Conservation (phyloP, 805 yeast genomes). For the Saccharomycopsis sp. region DNA sequence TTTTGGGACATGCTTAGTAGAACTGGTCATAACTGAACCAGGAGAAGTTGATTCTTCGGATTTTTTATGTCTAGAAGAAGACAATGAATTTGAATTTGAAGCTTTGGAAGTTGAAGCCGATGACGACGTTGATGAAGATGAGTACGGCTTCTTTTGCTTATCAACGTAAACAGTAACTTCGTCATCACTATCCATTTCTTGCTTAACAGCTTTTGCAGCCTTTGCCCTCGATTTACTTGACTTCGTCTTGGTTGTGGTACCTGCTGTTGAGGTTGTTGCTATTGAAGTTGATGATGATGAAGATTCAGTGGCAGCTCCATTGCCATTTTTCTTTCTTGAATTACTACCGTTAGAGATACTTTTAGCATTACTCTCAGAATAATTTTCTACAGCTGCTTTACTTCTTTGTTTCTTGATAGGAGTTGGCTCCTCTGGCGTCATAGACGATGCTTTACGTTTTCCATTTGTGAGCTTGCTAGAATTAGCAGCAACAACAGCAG, state of each 20-base stretch:
- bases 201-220: too few species aligned
- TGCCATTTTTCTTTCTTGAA: not conserved
- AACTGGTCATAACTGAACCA: too few species aligned
- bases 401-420: slow-evolving; percentile 5
- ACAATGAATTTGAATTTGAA: too few species aligned
- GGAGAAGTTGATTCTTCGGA: too few species aligned
- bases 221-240: too few species aligned
- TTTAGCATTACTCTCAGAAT: not conserved
- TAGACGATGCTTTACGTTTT: not conserved
- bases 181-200: too few species aligned
- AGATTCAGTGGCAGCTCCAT: not conserved
- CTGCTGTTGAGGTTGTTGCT: slow-evolving; percentile 1
- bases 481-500: slow-evolving; percentile 1
- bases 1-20: too few species aligned
- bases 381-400: not conserved
- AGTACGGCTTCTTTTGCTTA: too few species aligned
- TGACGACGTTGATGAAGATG: too few species aligned
- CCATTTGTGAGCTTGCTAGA: not conserved
- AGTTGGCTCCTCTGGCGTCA: slow-evolving; percentile 18
- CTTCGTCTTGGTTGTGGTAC: slow-evolving; percentile 2
- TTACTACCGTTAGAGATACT: not conserved
- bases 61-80: too few species aligned
- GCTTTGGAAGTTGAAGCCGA: too few species aligned
- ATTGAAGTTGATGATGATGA: not conserved
- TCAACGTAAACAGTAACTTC: too few species aligned